Percentiles rank a stretch among this genome's conserved stretches.
Evolutionary conservation across 2,329 filamentous ascomycete species (phyloP).

Genomic region (Penicillium concentricum): DNA sequence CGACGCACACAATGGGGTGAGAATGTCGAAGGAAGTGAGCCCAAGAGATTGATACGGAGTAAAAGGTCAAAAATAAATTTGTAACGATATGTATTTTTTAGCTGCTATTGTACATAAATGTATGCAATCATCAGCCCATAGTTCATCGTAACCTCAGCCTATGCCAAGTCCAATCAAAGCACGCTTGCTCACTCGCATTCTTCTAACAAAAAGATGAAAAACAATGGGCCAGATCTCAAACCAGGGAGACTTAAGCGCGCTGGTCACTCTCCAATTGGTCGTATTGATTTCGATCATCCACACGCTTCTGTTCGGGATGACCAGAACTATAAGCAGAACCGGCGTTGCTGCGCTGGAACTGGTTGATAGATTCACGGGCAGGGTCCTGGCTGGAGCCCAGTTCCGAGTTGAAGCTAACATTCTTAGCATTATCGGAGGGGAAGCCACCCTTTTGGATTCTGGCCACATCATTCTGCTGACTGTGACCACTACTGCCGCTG

Average conservation of each 20-base stretch:
- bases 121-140: constrained; percentile 2
- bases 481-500: constrained; percentile 29
- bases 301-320: constrained; percentile 26
- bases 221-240: background rate
- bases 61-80: too few species aligned
- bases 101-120: constrained; percentile 16
- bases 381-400: constrained; percentile 59
- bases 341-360: constrained; percentile 33
- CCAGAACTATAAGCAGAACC: constrained; percentile 31
- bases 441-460: constrained; percentile 45
- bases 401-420: constrained; percentile 53
- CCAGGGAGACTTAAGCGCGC: constrained; percentile 22
- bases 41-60: too few species aligned
- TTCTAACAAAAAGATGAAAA: background rate
- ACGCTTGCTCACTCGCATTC: constrained; percentile 9
- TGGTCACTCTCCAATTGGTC: constrained; percentile 29
- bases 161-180: constrained; percentile 4
- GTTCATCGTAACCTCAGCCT: constrained; percentile 8
- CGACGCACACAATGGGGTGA: too few species aligned
- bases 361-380: constrained; percentile 46
- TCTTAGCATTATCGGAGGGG: constrained; percentile 39
- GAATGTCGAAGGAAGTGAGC: background rate
- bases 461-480: constrained; percentile 18
- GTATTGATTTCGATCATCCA: constrained; percentile 25
- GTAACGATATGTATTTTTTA: background rate